Evolutionary conservation across 345 rosid genomes (phyloP), one percentile per base, ranked within the genome.

Genomic region (Balakata baccata): DNA sequence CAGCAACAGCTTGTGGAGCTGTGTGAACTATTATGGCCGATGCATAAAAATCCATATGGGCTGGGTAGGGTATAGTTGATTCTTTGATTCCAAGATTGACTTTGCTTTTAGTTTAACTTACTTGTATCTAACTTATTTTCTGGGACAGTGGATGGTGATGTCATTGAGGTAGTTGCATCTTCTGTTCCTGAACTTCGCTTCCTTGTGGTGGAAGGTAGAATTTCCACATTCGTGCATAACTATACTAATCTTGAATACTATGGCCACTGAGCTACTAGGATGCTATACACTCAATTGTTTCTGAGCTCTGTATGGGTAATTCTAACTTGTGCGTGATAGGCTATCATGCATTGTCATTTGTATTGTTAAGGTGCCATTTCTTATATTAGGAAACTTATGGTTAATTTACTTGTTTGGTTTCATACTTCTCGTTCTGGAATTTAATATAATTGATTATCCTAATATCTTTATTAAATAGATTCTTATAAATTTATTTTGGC

Each of bases 191-290:
- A 87, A 67, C 87, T 93, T 74, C 88, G 96, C 64, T 77, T 69
- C 62, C 85, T 89, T 82, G 94, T 92, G 18, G 77, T 91, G 79
- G 87, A 91, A 91, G 98, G 98, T 93, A 85, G 57, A 29, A 18
- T 7, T 47, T 77, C 67, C 22, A 11, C 20, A 2, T 56, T n/a
- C 53, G 12, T 59, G 22, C n/a, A 23, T 52, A 50, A 18, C 11
- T 34, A 46, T 68, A 54, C 52, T 56, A 16, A 2, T 51, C 22
- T 29, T 50, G 18, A 14, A 4, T 57, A 4, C 51, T 39, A 18
- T 9, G 16, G 41, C 20, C 46, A 37, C 22, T 12, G 65, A 38
- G 18, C 22, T 62, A 62, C 17, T 3, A 51, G 18, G 56, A 51
- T n/a, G 14, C 0, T 17, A 25, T 59, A 2, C 39, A 10, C 10